Percentiles rank a stretch among this genome's conserved stretches.
Evolutionary conservation across 148 eudicot species (phyloP).

Genomic region (Chenopodium album): DNA sequence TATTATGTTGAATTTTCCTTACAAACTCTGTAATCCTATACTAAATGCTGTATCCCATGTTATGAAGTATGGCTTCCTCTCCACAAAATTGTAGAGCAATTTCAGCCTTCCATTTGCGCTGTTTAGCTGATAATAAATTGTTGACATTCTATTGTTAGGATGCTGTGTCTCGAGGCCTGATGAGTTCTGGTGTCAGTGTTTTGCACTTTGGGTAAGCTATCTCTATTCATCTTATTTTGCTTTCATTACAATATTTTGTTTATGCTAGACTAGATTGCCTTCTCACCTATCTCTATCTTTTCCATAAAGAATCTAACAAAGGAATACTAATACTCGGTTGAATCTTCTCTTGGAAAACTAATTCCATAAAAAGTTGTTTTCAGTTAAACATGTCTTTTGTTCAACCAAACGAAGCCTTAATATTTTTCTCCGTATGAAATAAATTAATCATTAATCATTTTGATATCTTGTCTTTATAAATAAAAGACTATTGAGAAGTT

Average conservation of each 20-base stretch:
- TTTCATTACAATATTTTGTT: background rate
- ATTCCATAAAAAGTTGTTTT: background rate
- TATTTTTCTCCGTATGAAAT: background rate
- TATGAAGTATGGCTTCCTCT: background rate
- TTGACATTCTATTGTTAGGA: constrained; percentile 53
- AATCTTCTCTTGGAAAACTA: too few species aligned
- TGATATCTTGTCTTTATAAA: background rate
- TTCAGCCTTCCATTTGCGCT: background rate
- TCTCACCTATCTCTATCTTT: background rate
- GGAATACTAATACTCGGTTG: too few species aligned
- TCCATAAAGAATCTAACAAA: too few species aligned
- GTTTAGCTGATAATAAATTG: background rate
- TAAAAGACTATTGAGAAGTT: background rate
- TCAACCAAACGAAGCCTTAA: background rate
- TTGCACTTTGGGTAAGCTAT: constrained; percentile 78
- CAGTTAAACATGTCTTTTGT: background rate
- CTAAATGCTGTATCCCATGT: background rate
- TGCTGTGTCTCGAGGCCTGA: constrained; percentile 93
- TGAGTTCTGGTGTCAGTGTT: constrained; percentile 71
- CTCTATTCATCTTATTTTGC: background rate
- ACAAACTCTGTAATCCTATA: background rate
- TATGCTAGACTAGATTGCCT: background rate
- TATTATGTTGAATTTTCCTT: background rate
- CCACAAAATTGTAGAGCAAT: background rate
- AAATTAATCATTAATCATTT: too few species aligned